Base-by-base conservation (phyloP, 2,329 filamentous ascomycete species). In the Neonectria punicea region DNA sequence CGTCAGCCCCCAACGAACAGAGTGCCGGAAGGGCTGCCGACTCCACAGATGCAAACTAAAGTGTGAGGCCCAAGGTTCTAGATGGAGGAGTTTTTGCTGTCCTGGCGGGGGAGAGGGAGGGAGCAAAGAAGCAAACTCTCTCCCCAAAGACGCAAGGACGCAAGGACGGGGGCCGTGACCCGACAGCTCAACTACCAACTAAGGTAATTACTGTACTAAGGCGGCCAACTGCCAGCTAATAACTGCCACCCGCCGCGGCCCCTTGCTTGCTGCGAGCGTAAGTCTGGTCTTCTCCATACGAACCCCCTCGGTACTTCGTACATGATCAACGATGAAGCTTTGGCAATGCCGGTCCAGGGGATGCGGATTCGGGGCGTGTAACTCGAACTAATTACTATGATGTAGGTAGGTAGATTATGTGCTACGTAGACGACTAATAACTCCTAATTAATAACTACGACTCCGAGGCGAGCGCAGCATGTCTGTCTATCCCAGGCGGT, bases 21-120 rank as follows among this genome's bases (percentile, higher is more conserved):
- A 76, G 68, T 73, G 69, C 76, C 75, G 74, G 74, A 74, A 72
- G 67, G 65, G 67, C 67, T 70, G 67, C 74, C 73, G 70, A 73
- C 73, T 72, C 75, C 75, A 75, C 73, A 70, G 60, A 64, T 60
- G 61, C 61, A 63, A 58, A 63, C 61, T 54, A 63, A 63, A 63
- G 49, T 56, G 65, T 66, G 64, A 65, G 54, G 56, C 67, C 67
- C 34, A 16, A 67, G 60, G 61, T 66, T 61, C 61, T 57, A 55
- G 10, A 9, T 32, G 30, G 65, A 50, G 51, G 30, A 11, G 5
- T 25, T 28, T 22, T 41, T 41, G 18, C 16, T 25, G 46, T 25
- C 10, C 30, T 32, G 30, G 25, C 25, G 25, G 25, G 25, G 25
- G 25, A 25, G 22, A 22, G 22, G 22, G 22, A 25, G 22, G 22